phyloP scores from a whole-genome alignment of 495 filamentous ascomycete genomes.

The Parmelia sp. region DNA sequence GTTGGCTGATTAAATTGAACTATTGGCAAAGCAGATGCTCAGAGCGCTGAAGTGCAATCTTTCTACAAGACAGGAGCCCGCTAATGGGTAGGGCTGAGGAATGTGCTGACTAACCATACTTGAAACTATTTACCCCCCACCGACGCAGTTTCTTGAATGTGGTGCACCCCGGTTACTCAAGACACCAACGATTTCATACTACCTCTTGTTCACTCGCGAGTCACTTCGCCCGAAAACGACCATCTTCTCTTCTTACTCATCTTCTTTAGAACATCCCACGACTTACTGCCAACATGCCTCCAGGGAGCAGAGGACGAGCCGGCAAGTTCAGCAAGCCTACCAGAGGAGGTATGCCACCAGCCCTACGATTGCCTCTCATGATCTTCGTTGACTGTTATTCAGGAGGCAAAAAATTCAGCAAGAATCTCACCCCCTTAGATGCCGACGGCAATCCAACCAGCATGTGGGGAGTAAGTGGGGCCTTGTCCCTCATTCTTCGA shows the following conservation, averaged over 20 bases:
- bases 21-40: background rate
- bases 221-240: background rate
- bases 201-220: background rate
- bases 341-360: slow-evolving; percentile 64
- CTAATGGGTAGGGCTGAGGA: slow-evolving; percentile 11
- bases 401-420: slow-evolving; percentile 95
- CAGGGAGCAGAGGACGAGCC: slow-evolving; percentile 66
- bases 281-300: slow-evolving; percentile 51
- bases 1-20: background rate
- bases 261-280: background rate
- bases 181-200: background rate
- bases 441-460: slow-evolving; percentile 69
- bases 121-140: background rate
- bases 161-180: too few species aligned
- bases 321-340: slow-evolving; percentile 93
- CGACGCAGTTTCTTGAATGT: background rate
- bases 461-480: slow-evolving; percentile 65
- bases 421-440: slow-evolving; percentile 77
- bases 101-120: slow-evolving; percentile 7
- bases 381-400: slow-evolving; percentile 20
- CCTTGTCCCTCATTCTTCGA: slow-evolving; percentile 11
- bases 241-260: background rate
- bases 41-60: slow-evolving; percentile 6
- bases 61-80: slow-evolving; percentile 3
- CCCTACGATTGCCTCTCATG: background rate